Base-by-base conservation (phyloP, 2,329 filamentous ascomycete species). In the Fusarium floridanum region DNA sequence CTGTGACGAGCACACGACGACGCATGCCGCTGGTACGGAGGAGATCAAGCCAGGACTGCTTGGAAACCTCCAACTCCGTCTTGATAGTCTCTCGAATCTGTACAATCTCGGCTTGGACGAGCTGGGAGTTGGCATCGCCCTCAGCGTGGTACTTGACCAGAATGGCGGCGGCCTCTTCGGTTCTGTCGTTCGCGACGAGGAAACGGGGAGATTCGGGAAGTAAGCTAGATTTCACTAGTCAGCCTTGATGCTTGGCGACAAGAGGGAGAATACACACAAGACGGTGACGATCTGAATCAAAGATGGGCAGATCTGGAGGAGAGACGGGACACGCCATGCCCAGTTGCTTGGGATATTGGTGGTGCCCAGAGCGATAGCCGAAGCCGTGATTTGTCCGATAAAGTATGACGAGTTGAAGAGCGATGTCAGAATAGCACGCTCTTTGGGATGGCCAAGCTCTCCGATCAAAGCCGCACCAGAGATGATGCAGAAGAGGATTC, bases 401-500 rank as follows among this genome's bases (percentile, higher is more conserved):
- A 88, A 90, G 79, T 88, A 90, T 2, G 87, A 89, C 1, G 88
- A 86, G 75, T 77, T 77, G 50, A 77, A 77, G 2, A 77, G 68
- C 1, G 76, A 77, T 3, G 76, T 77, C 63, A 91, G 75, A n/a
- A 88, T 83, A 1, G 89, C 84, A 70, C 90, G 88, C 79, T 91
- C 89, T 77, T 90, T 91, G 4, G 90, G 90, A 76, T 91, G 87
- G 1, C 86, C 89, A 29, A 91, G 82, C 77, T 91, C 90, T 80
- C 89, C 89, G 32, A 91, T 88, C 60, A 91, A 81, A 37, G 87
- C 85, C 1, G 89, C 88, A 6, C 88, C 89, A 3, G 88, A 87
- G 37, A 91, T 87, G 70, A 91, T 91, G 68, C 86, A 88, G 73
- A 89, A 90, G 0, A 88, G 87, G 57, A 91, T 89, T n/a, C 90